Evolutionary conservation across 2,329 filamentous ascomycete species (phyloP).

Genomic region (Aspergillus phoenicis): DNA sequence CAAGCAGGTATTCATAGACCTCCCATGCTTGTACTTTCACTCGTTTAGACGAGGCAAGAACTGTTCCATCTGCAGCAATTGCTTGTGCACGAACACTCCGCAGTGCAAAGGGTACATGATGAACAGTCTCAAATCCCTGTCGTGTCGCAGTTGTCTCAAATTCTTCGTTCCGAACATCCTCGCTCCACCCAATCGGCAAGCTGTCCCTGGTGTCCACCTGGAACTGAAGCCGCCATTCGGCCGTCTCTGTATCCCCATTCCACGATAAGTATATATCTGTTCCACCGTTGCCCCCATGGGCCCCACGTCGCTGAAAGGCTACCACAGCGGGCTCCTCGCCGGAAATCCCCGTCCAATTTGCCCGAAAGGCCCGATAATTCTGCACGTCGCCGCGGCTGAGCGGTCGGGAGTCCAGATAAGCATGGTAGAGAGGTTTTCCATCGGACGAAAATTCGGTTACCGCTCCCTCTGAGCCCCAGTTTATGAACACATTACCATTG

Average conservation of each 20-base stretch:
- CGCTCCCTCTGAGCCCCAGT: conserved; percentile 32
- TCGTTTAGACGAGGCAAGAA: not conserved
- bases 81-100: not conserved
- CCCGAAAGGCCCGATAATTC: conserved; percentile 41
- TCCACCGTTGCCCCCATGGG: conserved; percentile 1
- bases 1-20: not conserved
- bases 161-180: too few relatives aligned
- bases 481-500: conserved; percentile 30
- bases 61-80: not conserved
- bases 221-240: conserved; percentile 37
- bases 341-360: conserved; percentile 41
- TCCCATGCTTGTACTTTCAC: not conserved
- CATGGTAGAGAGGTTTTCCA: conserved; percentile 36
- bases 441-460: conserved; percentile 28
- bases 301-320: conserved; percentile 31
- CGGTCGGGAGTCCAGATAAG: conserved; percentile 33
- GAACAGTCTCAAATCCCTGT: not conserved
- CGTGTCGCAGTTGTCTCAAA: not conserved
- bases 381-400: conserved; percentile 27
- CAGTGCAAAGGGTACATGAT: not conserved
- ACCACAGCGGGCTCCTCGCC: conserved; percentile 36
- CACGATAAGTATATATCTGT: conserved; percentile 54
- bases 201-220: not conserved
- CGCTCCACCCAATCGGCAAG: too few relatives aligned
- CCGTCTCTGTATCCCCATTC: conserved; percentile 54